Conservation (phyloP, 768 basidiomycete species). For the Pisolithus tinctorius region DNA sequence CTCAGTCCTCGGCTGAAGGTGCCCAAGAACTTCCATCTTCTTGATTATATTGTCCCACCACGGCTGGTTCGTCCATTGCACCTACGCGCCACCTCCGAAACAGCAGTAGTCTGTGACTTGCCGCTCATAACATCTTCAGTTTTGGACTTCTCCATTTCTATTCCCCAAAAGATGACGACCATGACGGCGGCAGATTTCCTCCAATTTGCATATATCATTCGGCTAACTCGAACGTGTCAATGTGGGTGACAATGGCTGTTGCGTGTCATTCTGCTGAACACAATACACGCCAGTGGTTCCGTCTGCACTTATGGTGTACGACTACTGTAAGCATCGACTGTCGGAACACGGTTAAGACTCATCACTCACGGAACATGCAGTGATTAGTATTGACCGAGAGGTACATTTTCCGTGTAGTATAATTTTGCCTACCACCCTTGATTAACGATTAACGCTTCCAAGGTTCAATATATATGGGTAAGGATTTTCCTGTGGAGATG, state of each 20-base stretch:
- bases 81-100: too few relatives aligned
- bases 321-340: not conserved
- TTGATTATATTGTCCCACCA: too few relatives aligned
- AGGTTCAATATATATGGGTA: conserved; percentile 5
- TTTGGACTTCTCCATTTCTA: not conserved
- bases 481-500: not conserved
- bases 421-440: not conserved
- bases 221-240: conserved; percentile 2
- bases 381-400: conserved; percentile 4
- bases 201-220: not conserved
- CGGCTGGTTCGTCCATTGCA: too few relatives aligned
- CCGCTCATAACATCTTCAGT: too few relatives aligned
- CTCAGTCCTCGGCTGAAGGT: too few relatives aligned
- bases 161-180: not conserved
- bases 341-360: not conserved
- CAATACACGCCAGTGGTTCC: not conserved
- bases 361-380: not conserved
- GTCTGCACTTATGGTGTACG: conserved; percentile 1
- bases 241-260: not conserved
- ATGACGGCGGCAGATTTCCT: not conserved
- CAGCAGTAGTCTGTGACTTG: too few relatives aligned
- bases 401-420: not conserved
- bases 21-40: too few relatives aligned
- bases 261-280: not conserved
- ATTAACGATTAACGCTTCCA: not conserved